phyloP scores from a whole-genome alignment of 768 basidiomycete genomes.

The Brasilioporus rufonigricans region DNA sequence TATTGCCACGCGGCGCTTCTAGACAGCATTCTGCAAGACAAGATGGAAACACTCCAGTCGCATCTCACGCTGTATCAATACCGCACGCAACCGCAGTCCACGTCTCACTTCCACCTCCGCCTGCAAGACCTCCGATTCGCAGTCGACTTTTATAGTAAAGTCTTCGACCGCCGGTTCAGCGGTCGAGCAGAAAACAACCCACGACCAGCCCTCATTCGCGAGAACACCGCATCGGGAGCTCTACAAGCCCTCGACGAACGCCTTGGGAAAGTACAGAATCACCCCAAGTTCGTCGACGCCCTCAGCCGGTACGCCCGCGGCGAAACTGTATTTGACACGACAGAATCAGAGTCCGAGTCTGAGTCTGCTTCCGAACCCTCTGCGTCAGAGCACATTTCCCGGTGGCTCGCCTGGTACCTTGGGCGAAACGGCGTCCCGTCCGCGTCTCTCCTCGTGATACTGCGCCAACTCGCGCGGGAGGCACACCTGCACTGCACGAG shows the following conservation, averaged over 20 bases:
- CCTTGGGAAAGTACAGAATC: conserved; percentile 42
- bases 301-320: conserved; percentile 59
- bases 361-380: conserved; percentile 10
- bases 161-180: conserved; percentile 74
- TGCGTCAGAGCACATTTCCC: conserved; percentile 23
- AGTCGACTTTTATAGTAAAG: conserved; percentile 71
- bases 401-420: conserved; percentile 68
- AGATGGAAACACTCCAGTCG: conserved; percentile 71
- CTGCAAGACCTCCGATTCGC: conserved; percentile 75
- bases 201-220: conserved; percentile 67
- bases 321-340: conserved; percentile 35
- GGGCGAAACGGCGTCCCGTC: conserved; percentile 67
- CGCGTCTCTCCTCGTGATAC: conserved; percentile 59
- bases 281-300: conserved; percentile 24
- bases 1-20: conserved; percentile 77
- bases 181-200: conserved; percentile 64
- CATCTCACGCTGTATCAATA: conserved; percentile 72
- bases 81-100: conserved; percentile 56
- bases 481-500: conserved; percentile 57
- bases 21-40: conserved; percentile 91
- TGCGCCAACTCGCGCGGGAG: conserved; percentile 60
- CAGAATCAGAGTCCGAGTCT: conserved; percentile 7
- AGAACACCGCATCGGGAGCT: conserved; percentile 66
- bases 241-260: conserved; percentile 59
- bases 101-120: conserved; percentile 62